Conservation (phyloP, 1,284 basidiomycete genomes). For the Afroboletus lepidellus region DNA sequence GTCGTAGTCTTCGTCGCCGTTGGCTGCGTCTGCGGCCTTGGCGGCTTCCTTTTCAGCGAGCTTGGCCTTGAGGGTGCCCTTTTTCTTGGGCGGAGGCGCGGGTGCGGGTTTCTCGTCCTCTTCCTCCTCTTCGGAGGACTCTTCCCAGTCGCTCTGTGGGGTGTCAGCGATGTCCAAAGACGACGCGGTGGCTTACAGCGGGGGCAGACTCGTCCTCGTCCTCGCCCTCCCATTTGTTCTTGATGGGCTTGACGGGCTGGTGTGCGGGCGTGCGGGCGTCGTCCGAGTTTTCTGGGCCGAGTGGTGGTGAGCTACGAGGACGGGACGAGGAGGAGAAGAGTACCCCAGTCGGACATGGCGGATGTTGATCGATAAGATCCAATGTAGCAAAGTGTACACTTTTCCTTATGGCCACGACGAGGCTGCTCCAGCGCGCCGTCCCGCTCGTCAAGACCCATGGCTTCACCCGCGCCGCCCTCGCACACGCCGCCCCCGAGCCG, state of each 20-base stretch:
- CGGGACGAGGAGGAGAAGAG: conserved; percentile 4
- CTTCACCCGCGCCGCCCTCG: conserved; percentile 69
- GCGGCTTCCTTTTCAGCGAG: conserved; percentile 85
- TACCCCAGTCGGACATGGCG: conserved; percentile 52
- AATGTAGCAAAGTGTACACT: too few relatives aligned
- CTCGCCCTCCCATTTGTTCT: conserved; percentile 82
- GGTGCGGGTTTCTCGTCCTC: conserved; percentile 58
- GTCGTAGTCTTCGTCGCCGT: conserved; percentile 53
- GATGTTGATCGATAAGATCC: not conserved
- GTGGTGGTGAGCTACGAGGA: conserved; percentile 23
- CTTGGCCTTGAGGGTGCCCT: conserved; percentile 86
- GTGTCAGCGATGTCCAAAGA: not conserved
- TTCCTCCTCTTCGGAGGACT: conserved; percentile 69
- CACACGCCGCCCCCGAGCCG: conserved; percentile 61
- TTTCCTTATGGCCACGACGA: conserved; percentile 15
- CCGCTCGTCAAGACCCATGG: conserved; percentile 64
- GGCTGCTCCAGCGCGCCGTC: conserved; percentile 57
- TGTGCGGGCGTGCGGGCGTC: conserved; percentile 42
- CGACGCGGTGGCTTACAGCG: conserved; percentile 40
- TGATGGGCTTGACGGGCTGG: conserved; percentile 46
- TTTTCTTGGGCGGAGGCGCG: conserved; percentile 75
- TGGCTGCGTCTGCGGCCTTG: conserved; percentile 47
- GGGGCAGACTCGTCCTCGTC: conserved; percentile 75
- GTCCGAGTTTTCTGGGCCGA: conserved; percentile 45
- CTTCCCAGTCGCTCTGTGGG: conserved; percentile 89